Evolutionary conservation across 352 stramenopile species (phyloP), one percentile per base, ranked within the genome.

Genomic region (Globisporangium emineosum): DNA sequence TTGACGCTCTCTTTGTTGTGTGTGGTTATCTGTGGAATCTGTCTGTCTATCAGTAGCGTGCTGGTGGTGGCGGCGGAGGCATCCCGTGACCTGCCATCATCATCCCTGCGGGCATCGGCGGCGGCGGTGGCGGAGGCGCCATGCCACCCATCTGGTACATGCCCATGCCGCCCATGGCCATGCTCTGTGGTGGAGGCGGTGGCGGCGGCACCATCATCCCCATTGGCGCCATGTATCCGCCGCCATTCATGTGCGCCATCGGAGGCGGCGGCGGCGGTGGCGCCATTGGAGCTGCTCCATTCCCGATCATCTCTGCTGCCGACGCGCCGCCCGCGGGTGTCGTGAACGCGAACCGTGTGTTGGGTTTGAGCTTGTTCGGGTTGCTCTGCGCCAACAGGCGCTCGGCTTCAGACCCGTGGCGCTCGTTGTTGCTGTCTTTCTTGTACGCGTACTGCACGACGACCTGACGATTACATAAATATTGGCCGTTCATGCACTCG

Each of bases 401-500:
- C 69, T 97, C 91, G 43, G 91, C 91, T 57, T 96, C 82, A 1
- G 91, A 96, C 17, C 94, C 94, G 67, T 98, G 94, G 25, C 94
- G 79, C 66, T 98, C 94, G 37, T 93, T 90, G 45, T 94, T 80
- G 51, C 86, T 96, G 68, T 98, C 96, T 70, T 98, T 98, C 80
- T 99, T 99, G 78, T 98, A 99, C 10, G 97, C 97, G 80, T 99
- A 99, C 75, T 99, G 94, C 10, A 99, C 97, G 37, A 97, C 84
- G 67, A 99, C 98, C 70, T 98, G 95, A 7, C 97, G 80, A 73
- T 99, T 99, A 73, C 95, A 98, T 50, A 99, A 77, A 73, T 96
- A 99, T 77, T 99, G 97, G 53, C 93, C 93, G 78, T 99, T 96
- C 98, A 99, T 99, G 75, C 95, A 99, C 75, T 99, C 97, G 72